Evolutionary conservation across 2,329 filamentous ascomycete species (phyloP), one percentile per base, ranked within the genome.

Genomic region (Claviceps lovelessii): DNA sequence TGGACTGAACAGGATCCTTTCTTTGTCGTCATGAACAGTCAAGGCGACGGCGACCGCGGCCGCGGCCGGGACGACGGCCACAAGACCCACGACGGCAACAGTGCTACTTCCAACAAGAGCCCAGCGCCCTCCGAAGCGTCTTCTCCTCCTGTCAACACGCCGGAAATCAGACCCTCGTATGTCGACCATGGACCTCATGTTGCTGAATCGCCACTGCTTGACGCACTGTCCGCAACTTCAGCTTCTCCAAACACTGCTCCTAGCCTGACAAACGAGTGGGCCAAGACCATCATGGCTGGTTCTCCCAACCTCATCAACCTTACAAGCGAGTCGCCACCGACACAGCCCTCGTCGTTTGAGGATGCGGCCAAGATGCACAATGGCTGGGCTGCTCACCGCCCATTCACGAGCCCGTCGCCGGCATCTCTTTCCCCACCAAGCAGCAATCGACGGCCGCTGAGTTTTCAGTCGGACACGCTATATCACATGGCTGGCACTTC

Each of bases 261-360:
- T 49, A 76, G 73, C 61, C 70, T 73, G 63, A 67, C 67, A 54
- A 72, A 71, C 60, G 73, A 76, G 60, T 78, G 74, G 73, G 64
- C 68, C 58, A 67, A 54, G 72, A 66, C 56, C 45, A 53, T 55
- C 52, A 68, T 77, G 57, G 72, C 72, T 41, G 72, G 73, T 56
- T 78, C 76, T n/a, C 76, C 76, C n/a, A 71, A 78, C 56, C 67
- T 77, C 55, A 76, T 77, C 58, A 76, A 70, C 62, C 63, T 78
- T 56, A 70, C 71, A 64, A 74, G 74, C 54, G 76, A 78, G 58
- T 78, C 76, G 28, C 76, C 76, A 50, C 76, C 76, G 3, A 78
- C 74, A 19, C 74, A 75, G 49, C 75, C 75, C 17, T 77, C 75
- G 23, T 77, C 75, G 1, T 77, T 76, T 58, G 75, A 77, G 60